These are phyloP conservation scores for Kurtzmaniella quercitrusa DNA, from an alignment of 1,139 yeast genomes.

Conservation along the genomic window DNA sequence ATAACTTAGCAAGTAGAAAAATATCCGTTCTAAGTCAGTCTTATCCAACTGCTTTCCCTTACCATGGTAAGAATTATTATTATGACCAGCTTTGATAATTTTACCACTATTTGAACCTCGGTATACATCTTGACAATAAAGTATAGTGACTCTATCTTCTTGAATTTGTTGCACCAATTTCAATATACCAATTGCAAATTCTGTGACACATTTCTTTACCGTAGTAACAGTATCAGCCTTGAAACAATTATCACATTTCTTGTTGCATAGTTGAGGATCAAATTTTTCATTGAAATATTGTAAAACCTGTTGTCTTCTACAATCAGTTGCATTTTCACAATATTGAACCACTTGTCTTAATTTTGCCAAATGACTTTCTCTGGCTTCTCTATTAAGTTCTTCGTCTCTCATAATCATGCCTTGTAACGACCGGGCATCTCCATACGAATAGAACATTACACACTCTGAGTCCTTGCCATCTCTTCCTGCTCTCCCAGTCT, in stretches of 20 bases:
- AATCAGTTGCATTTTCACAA: slow-evolving; percentile 87
- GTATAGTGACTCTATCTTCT: slow-evolving; percentile 61
- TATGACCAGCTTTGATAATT: slow-evolving; percentile 61
- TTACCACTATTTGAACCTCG: slow-evolving; percentile 69
- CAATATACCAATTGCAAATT: slow-evolving; percentile 56
- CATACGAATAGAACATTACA: slow-evolving; percentile 72
- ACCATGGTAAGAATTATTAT: slow-evolving; percentile 60
- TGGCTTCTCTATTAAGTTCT: slow-evolving; percentile 58
- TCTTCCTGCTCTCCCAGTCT: slow-evolving; percentile 98
- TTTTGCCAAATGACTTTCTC: slow-evolving; percentile 74
- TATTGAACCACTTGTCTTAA: slow-evolving; percentile 83
- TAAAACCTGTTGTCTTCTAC: slow-evolving; percentile 83
- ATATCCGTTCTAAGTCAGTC: slow-evolving; percentile 73
- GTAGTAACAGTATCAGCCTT: slow-evolving; percentile 40
- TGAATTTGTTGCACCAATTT: slow-evolving; percentile 55
- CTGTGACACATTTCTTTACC: slow-evolving; percentile 66
- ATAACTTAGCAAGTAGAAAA: slow-evolving; percentile 69
- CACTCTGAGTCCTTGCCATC: slow-evolving; percentile 84
- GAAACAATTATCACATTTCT: slow-evolving; percentile 83
- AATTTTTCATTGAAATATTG: slow-evolving; percentile 87
- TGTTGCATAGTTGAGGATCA: slow-evolving; percentile 59
- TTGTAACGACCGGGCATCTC: slow-evolving; percentile 72
- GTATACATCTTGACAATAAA: slow-evolving; percentile 79
- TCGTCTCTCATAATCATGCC: slow-evolving; percentile 74
- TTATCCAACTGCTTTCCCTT: slow-evolving; percentile 59